Conservation (phyloP, 2,329 filamentous ascomycete genomes). For the Monosporascus ibericus region DNA sequence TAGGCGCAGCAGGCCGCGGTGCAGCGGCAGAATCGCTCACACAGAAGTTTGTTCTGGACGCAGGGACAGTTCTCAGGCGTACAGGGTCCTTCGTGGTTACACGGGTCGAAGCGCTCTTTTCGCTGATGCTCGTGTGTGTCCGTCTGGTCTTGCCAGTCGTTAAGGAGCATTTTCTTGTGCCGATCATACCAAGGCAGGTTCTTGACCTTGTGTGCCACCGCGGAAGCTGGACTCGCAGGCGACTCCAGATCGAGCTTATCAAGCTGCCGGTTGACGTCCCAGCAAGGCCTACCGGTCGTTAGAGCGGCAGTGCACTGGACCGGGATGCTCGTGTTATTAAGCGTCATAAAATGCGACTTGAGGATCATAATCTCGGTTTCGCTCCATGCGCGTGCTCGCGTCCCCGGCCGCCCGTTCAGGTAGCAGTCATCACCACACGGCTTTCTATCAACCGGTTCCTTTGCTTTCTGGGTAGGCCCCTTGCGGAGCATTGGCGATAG, state of each 20-base stretch:
- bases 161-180: slow-evolving; percentile 45
- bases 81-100: slow-evolving; percentile 64
- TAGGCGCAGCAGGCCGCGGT: slow-evolving; percentile 52
- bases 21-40: slow-evolving; percentile 67
- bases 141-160: slow-evolving; percentile 51
- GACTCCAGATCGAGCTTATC: slow-evolving; percentile 32
- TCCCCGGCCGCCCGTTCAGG: slow-evolving; percentile 26
- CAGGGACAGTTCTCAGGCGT: slow-evolving; percentile 54
- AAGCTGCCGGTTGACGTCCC: slow-evolving; percentile 42
- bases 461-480: slow-evolving; percentile 16
- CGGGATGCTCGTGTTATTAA: slow-evolving; percentile 35
- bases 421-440: slow-evolving; percentile 36
- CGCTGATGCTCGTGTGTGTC: slow-evolving; percentile 49
- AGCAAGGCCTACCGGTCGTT: slow-evolving; percentile 45
- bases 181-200: slow-evolving; percentile 51
- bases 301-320: slow-evolving; percentile 45
- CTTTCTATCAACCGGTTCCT: slow-evolving; percentile 10
- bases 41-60: slow-evolving; percentile 54
- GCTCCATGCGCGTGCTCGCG: slow-evolving; percentile 36
- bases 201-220: slow-evolving; percentile 31
- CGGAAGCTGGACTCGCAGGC: slow-evolving; percentile 19
- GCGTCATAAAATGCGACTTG: slow-evolving; percentile 38
- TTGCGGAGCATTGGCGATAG: slow-evolving; percentile 27
- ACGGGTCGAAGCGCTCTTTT: slow-evolving; percentile 56
- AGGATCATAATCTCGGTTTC: slow-evolving; percentile 44